Conservation (phyloP, 2,329 filamentous ascomycete species). For the Cladorrhinum sp. region DNA sequence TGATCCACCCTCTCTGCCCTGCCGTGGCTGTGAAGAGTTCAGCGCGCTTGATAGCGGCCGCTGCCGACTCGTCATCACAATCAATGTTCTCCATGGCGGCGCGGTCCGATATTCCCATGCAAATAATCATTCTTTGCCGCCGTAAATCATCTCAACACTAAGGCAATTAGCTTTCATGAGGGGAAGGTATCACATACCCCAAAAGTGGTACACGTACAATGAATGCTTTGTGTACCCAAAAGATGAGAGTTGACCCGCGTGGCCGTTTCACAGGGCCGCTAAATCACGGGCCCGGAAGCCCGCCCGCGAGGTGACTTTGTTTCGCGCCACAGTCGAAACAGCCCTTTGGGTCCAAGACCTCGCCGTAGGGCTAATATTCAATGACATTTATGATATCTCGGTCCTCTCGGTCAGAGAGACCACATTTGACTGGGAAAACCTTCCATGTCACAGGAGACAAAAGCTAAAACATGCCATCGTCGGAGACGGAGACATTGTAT, state of each 20-base stretch:
- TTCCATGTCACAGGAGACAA: too few relatives aligned
- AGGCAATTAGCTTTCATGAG: too few relatives aligned
- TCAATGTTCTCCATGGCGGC: background rate
- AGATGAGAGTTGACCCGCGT: background rate
- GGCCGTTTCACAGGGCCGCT: conserved; percentile 4
- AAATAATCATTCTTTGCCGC: background rate
- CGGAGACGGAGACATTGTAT: too few relatives aligned
- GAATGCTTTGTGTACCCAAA: background rate
- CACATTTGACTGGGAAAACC: too few relatives aligned
- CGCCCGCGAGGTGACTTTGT: conserved; percentile 8
- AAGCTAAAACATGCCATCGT: too few relatives aligned
- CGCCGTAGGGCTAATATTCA: background rate
- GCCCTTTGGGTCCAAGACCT: background rate
- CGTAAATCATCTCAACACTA: too few relatives aligned
- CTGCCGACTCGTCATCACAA: background rate
- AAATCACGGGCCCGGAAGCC: background rate
- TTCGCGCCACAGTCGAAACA: conserved; percentile 15
- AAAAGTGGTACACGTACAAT: background rate
- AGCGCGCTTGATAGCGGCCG: background rate
- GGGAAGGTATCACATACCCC: background rate
- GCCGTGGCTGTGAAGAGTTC: background rate
- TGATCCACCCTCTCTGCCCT: background rate
- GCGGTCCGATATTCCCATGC: background rate
- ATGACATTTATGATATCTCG: too few relatives aligned
- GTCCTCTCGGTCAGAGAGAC: too few relatives aligned